These are phyloP conservation scores for Fraxinus anomala DNA, from an alignment of 257 asterid genomes.

Conservation along the genomic window DNA sequence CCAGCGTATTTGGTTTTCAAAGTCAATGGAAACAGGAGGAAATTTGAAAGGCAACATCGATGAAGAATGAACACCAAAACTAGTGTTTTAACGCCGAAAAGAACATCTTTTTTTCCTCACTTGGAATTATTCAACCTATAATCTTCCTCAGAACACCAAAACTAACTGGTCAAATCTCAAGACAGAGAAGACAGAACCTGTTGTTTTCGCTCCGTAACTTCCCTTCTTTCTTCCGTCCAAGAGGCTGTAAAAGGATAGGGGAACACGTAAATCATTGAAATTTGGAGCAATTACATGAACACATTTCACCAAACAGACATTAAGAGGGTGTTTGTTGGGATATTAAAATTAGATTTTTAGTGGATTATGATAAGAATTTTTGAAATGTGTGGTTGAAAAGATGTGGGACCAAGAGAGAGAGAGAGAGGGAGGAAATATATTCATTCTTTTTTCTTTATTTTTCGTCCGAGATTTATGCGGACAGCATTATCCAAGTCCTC, in stretches of 20 bases:
- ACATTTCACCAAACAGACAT: neutral
- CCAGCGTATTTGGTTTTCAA: slow-evolving; percentile 21
- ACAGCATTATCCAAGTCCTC: no score
- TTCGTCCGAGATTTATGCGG: no score
- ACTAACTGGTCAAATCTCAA: neutral
- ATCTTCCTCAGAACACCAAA: neutral
- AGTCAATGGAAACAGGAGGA: slow-evolving; percentile 19
- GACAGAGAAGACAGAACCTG: neutral
- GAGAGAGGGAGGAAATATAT: no score
- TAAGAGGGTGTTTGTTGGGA: no score
- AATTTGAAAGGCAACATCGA: slow-evolving; percentile 31
- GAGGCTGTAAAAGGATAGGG: neutral
- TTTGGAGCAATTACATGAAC: neutral
- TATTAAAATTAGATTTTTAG: no score
- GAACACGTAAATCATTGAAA: no score
- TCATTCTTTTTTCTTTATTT: no score
- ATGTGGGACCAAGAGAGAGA: no score
- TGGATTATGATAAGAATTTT: no score
- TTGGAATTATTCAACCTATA: neutral
- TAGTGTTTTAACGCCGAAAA: slow-evolving; percentile 36
- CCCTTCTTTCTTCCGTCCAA: neutral
- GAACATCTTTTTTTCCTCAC: slow-evolving; percentile 33
- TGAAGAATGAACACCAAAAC: neutral
- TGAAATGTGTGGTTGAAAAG: no score
- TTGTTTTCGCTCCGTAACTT: neutral